A percentile compares a stretch with the other conserved stretches of the same genome.
phyloP scores from a whole-genome alignment of 163 green algal species.

The Scenedesmus sp. region DNA sequence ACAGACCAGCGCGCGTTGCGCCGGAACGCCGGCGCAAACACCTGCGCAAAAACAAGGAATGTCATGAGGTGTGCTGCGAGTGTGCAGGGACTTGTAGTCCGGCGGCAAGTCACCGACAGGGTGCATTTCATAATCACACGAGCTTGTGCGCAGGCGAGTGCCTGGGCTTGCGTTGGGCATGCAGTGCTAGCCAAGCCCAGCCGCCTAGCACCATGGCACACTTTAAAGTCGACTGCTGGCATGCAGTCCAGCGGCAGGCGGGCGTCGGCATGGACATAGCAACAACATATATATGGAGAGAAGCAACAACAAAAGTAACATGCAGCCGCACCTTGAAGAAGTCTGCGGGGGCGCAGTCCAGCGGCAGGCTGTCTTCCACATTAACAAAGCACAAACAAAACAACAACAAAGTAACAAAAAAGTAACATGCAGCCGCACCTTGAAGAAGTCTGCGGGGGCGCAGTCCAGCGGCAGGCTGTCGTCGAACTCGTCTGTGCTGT shows the following conservation, averaged over 20 bases:
- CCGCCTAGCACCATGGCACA: slow-evolving; percentile 11
- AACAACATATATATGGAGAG: neutral
- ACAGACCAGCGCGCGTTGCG: slow-evolving; percentile 90
- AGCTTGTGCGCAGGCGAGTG: too few relatives aligned
- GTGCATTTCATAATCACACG: too few relatives aligned
- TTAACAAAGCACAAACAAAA: neutral
- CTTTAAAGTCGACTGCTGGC: slow-evolving; percentile 91
- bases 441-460: slow-evolving; percentile 91
- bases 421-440: slow-evolving; percentile 58
- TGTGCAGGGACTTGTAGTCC: too few relatives aligned
- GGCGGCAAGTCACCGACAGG: too few relatives aligned
- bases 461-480: slow-evolving; percentile 90
- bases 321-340: slow-evolving; percentile 87
- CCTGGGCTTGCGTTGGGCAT: too few relatives aligned
- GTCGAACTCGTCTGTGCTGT: slow-evolving; percentile 97
- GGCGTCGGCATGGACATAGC: slow-evolving; percentile 75
- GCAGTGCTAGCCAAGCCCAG: too few relatives aligned
- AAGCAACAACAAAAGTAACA: neutral
- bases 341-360: slow-evolving; percentile 78
- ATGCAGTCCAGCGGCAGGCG: slow-evolving; percentile 83
- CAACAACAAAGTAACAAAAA: neutral
- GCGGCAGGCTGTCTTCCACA: slow-evolving; percentile 89
- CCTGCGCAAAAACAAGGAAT: slow-evolving; percentile 58
- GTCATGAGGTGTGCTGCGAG: neutral
- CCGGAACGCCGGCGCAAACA: slow-evolving; percentile 94